Evolutionary conservation across 257 asterid genomes (phyloP).

Genomic region (Solanum etuberosum): DNA sequence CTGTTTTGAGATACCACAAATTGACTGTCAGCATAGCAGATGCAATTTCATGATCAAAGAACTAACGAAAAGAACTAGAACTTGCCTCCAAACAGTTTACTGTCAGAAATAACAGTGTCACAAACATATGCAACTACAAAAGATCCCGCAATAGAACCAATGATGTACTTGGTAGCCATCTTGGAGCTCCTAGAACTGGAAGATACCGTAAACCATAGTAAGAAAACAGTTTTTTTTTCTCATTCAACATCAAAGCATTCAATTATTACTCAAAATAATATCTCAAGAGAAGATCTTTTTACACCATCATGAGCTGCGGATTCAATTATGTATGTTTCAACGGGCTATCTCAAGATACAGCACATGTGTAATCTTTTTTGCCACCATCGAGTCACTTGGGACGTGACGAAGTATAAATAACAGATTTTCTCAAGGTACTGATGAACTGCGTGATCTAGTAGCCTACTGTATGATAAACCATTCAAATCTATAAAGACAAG

Average conservation of each 20-base stretch:
- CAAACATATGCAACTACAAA: slow-evolving; percentile 11
- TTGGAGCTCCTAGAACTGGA: slow-evolving; percentile 1
- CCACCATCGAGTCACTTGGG: background rate
- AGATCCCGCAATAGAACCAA: background rate
- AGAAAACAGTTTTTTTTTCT: background rate
- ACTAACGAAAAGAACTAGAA: background rate
- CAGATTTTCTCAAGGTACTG: background rate
- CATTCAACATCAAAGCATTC: background rate
- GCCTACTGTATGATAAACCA: background rate
- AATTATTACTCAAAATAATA: background rate
- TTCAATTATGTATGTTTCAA: background rate
- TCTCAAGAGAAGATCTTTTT: background rate
- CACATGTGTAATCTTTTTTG: background rate
- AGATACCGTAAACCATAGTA: background rate
- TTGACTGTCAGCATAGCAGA: background rate
- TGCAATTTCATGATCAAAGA: background rate
- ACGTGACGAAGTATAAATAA: background rate
- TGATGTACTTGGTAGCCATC: slow-evolving; percentile 4
- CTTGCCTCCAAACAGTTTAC: slow-evolving; percentile 30
- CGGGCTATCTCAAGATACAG: background rate
- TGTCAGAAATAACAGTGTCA: slow-evolving; percentile 7
- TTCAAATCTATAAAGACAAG: background rate
- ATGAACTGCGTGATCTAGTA: background rate
- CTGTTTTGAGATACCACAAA: slow-evolving; percentile 18
- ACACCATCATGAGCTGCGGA: background rate